phyloP scores from a whole-genome alignment of 495 filamentous ascomycete genomes.

The Terfezia claveryi region DNA sequence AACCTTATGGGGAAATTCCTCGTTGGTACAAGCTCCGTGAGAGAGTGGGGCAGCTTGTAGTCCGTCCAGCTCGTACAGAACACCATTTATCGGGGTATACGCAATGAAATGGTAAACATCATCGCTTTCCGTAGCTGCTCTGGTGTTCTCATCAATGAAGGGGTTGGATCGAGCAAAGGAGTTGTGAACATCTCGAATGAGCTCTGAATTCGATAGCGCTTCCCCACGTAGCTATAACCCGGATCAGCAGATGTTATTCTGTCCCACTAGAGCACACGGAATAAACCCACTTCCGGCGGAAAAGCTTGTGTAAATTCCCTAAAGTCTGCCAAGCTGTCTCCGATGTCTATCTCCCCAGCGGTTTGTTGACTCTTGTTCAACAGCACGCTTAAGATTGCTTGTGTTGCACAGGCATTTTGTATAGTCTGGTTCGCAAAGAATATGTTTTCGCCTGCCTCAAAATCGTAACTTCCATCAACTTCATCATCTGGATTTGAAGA shows the following conservation, averaged over 20 bases:
- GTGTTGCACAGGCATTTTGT: constrained; percentile 96
- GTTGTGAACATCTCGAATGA: constrained; percentile 84
- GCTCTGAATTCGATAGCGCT: constrained; percentile 44
- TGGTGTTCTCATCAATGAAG: constrained; percentile 71
- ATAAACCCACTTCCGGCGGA: constrained; percentile 38
- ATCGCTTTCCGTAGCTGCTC: constrained; percentile 35
- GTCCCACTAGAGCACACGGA: background rate
- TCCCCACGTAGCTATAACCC: constrained; percentile 33
- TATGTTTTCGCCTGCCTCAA: constrained; percentile 43
- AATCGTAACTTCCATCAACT: constrained; percentile 60
- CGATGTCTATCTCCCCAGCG: constrained; percentile 30
- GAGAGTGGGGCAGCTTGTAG: constrained; percentile 77
- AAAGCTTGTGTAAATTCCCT: constrained; percentile 79
- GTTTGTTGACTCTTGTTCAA: constrained; percentile 40
- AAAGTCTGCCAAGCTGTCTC: constrained; percentile 48
- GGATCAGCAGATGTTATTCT: background rate
- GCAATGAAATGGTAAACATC: constrained; percentile 98
- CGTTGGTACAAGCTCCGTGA: constrained; percentile 49
- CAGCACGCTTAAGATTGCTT: constrained; percentile 79
- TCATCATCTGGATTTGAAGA: constrained; percentile 20
- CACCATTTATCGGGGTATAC: constrained; percentile 59
- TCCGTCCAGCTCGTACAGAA: constrained; percentile 85
- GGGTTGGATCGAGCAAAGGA: constrained; percentile 71
- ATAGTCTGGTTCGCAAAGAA: constrained; percentile 98
- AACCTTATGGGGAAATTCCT: constrained; percentile 57